Percentiles rank a stretch among this genome's conserved stretches.
phyloP scores from a whole-genome alignment of 352 stramenopile genomes.

The Thalassiosira livingstoniorum region DNA sequence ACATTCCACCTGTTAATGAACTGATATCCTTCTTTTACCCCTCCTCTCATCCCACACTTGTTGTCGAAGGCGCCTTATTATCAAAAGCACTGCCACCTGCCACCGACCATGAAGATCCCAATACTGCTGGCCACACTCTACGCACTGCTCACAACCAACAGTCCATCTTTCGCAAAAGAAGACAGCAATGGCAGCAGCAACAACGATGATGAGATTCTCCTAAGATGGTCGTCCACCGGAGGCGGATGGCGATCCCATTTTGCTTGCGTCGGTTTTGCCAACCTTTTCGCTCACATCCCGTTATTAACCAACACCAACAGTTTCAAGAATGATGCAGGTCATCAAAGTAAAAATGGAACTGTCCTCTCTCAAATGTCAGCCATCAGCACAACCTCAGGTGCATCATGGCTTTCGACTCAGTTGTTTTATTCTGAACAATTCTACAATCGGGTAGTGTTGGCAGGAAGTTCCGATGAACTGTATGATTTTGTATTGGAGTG shows the following conservation, averaged over 20 bases:
- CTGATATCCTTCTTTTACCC: too few relatives aligned
- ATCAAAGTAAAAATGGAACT: not conserved
- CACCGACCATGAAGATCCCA: too few relatives aligned
- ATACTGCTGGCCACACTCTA: too few relatives aligned
- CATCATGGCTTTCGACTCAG: slow-evolving; percentile 47
- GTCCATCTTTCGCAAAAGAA: too few relatives aligned
- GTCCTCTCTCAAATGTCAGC: slow-evolving; percentile 14
- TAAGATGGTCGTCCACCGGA: slow-evolving; percentile 38
- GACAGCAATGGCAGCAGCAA: not conserved
- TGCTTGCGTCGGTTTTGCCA: slow-evolving; percentile 39
- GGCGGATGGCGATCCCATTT: slow-evolving; percentile 46
- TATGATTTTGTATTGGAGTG: slow-evolving; percentile 48
- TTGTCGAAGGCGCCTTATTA: too few relatives aligned
- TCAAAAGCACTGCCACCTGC: too few relatives aligned
- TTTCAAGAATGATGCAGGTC: not conserved
- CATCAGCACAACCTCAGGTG: slow-evolving; percentile 12
- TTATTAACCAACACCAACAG: slow-evolving; percentile 12
- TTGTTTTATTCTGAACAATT: slow-evolving; percentile 59
- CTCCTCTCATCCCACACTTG: too few relatives aligned
- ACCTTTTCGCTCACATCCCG: slow-evolving; percentile 33
- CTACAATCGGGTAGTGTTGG: slow-evolving; percentile 28
- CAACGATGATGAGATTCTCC: not conserved
- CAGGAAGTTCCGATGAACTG: slow-evolving; percentile 18
- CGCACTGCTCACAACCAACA: too few relatives aligned
- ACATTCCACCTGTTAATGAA: too few relatives aligned